Evolutionary conservation across 2,329 filamentous ascomycete species (phyloP).

Genomic region (Venturia nashicola): DNA sequence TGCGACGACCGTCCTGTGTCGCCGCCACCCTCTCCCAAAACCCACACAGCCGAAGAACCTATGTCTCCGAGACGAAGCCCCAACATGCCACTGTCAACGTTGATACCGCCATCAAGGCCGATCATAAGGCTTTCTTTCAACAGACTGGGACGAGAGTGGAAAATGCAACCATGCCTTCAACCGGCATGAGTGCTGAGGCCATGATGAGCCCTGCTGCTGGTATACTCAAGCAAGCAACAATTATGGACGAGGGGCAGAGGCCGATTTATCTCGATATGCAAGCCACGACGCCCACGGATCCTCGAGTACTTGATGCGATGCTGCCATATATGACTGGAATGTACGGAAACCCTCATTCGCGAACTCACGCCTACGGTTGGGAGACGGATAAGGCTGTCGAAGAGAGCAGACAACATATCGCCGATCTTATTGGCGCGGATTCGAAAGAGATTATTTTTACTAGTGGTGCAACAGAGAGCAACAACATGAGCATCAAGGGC

Average conservation of each 20-base stretch:
- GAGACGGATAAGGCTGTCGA: slow-evolving; percentile 93
- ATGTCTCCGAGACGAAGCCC: slow-evolving; percentile 74
- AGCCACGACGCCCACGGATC: slow-evolving; percentile 89
- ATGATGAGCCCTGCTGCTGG: slow-evolving; percentile 73
- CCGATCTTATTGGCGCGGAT: slow-evolving; percentile 80
- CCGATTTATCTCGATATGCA: slow-evolving; percentile 99
- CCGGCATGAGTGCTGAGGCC: slow-evolving; percentile 47
- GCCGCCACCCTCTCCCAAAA: slow-evolving; percentile 22
- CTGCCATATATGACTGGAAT: slow-evolving; percentile 85
- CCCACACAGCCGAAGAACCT: slow-evolving; percentile 42
- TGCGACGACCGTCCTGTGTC: slow-evolving; percentile 21
- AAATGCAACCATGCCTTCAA: slow-evolving; percentile 47
- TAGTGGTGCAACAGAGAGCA: slow-evolving; percentile 93
- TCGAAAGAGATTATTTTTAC: slow-evolving; percentile 98
- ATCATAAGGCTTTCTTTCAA: slow-evolving; percentile 65
- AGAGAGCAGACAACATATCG: slow-evolving; percentile 70
- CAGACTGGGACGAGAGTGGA: slow-evolving; percentile 42
- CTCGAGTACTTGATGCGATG: slow-evolving; percentile 92
- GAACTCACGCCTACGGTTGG: slow-evolving; percentile 97
- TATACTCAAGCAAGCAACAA: slow-evolving; percentile 68
- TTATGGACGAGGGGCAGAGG: slow-evolving; percentile 64
- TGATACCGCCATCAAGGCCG: slow-evolving; percentile 73
- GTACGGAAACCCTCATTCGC: slow-evolving; percentile 93
- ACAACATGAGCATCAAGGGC: slow-evolving; percentile 99
- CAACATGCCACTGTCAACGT: slow-evolving; percentile 69